Percentiles rank a stretch among this genome's conserved stretches.
phyloP scores from a whole-genome alignment of 2,329 filamentous ascomycete genomes.

The Pseudomassariella vexata region DNA sequence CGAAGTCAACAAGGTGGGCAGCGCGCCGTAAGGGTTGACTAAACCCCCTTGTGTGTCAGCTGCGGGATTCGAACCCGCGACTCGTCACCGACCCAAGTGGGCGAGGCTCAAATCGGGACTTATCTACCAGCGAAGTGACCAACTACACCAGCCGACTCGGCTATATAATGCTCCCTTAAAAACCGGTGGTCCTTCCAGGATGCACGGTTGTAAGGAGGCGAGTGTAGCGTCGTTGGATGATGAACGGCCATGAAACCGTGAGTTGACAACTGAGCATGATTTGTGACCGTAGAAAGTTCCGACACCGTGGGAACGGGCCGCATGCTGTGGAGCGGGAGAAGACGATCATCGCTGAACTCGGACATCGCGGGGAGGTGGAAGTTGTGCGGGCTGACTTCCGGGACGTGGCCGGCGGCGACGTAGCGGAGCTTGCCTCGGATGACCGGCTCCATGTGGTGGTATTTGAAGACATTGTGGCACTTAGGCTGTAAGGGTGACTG shows the following conservation, averaged over 20 bases:
- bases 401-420: constrained; percentile 3
- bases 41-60: too few relatives aligned
- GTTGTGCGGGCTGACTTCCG: constrained; percentile 5
- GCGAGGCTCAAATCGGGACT: too few relatives aligned
- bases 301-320: constrained; percentile 2
- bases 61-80: too few relatives aligned
- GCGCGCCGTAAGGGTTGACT: too few relatives aligned
- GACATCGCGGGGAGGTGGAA: constrained; percentile 7
- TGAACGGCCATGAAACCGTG: constrained; percentile 14
- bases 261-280: constrained; percentile 5
- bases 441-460: too few relatives aligned
- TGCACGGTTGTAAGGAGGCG: constrained; percentile 11
- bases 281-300: neutral
- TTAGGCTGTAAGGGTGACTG: too few relatives aligned
- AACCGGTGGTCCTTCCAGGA: constrained; percentile 16
- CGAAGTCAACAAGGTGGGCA: too few relatives aligned
- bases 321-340: constrained; percentile 5
- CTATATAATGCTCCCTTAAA: constrained; percentile 17
- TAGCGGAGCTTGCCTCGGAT: constrained; percentile 6
- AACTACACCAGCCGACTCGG: too few relatives aligned
- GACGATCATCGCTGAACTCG: constrained; percentile 7
- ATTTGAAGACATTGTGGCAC: too few relatives aligned
- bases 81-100: too few relatives aligned
- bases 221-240: constrained; percentile 14
- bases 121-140: too few relatives aligned